Evolutionary conservation across 805 yeast species (phyloP).

Genomic region (Teunomyces pallodes): DNA sequence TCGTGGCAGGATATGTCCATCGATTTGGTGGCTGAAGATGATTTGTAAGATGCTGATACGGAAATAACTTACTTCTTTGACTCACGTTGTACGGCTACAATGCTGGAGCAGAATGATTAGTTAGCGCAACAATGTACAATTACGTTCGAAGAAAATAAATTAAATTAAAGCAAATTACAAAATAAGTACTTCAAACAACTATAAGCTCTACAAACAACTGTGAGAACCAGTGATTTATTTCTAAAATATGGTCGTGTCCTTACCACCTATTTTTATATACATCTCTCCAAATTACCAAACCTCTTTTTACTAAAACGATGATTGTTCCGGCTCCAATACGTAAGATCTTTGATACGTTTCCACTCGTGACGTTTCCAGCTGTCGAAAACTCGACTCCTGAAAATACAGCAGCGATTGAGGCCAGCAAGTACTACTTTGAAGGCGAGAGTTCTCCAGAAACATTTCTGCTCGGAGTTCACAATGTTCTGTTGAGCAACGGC

Average conservation of each 20-base stretch:
- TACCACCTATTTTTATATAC: background rate
- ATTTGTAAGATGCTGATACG: conserved; percentile 18
- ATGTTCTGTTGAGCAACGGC: conserved; percentile 28
- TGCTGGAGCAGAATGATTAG: background rate
- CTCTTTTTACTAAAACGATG: conserved; percentile 6
- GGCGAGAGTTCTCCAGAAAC: conserved; percentile 7
- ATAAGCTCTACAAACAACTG: too few relatives aligned
- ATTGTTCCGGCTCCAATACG: conserved; percentile 43
- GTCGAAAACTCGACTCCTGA: conserved; percentile 17
- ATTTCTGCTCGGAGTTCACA: conserved; percentile 56
- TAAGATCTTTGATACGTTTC: conserved; percentile 50
- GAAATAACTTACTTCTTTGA: too few relatives aligned
- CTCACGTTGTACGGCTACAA: background rate
- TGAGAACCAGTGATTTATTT: too few relatives aligned
- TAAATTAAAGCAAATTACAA: too few relatives aligned
- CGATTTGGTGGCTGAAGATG: conserved; percentile 44
- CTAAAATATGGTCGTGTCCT: background rate
- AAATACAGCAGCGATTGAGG: conserved; percentile 7
- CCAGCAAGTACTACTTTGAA: conserved; percentile 12
- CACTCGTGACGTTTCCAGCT: conserved; percentile 43
- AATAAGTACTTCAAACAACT: too few relatives aligned
- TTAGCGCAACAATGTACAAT: background rate
- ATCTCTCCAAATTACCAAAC: background rate
- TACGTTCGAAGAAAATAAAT: too few relatives aligned
- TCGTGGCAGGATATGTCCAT: conserved; percentile 61